These are phyloP conservation scores for Naegleria gruberi DNA, from an alignment of 208 protist genomes.

Conservation along the genomic window DNA sequence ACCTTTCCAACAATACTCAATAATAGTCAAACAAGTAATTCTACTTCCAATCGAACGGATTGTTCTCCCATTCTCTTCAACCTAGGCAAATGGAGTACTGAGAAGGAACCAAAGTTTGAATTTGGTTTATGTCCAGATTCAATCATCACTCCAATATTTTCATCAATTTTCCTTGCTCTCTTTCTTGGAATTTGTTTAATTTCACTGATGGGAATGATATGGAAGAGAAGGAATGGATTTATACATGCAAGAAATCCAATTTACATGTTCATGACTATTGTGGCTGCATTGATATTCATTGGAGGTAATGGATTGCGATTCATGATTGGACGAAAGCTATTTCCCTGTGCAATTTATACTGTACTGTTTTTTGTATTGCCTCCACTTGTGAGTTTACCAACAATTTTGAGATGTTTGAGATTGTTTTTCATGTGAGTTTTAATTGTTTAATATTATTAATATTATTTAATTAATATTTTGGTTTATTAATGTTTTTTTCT, in stretches of 20 bases:
- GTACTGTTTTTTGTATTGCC: background rate
- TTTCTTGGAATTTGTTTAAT: background rate
- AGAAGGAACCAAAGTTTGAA: background rate
- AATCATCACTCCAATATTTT: background rate
- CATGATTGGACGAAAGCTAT: background rate
- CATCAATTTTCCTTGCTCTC: background rate
- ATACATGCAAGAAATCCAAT: background rate
- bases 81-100: background rate
- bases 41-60: too few species aligned
- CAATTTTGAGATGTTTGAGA: background rate
- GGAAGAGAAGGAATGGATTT: background rate
- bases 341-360: background rate
- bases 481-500: background rate
- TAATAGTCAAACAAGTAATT: too few species aligned
- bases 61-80: background rate
- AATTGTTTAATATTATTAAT: too few species aligned
- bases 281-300: background rate
- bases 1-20: too few species aligned
- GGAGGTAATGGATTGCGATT: background rate
- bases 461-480: background rate
- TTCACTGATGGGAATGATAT: background rate
- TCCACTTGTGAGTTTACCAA: background rate
- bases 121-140: background rate
- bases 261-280: background rate
- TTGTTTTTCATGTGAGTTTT: background rate